A percentile compares a stretch with the other conserved stretches of the same genome.
These are phyloP conservation scores for Mortierella hygrophila DNA, from an alignment of 192 early-diverging fungal species.

Conservation along the genomic window DNA sequence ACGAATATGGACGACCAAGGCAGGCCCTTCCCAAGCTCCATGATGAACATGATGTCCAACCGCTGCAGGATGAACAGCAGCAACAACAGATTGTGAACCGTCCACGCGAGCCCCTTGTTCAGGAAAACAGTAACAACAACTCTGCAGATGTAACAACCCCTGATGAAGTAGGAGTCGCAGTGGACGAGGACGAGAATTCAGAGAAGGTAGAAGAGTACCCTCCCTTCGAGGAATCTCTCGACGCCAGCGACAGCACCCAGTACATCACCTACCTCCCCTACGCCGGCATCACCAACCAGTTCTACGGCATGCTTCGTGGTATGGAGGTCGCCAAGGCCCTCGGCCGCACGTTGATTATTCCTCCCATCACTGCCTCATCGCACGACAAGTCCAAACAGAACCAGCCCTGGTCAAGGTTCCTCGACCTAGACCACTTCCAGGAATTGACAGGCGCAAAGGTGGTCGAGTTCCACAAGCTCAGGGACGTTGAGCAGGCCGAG, in stretches of 20 bases:
- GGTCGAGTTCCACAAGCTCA: conserved; percentile 47
- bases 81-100: not conserved
- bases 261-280: conserved; percentile 50
- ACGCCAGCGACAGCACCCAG: conserved; percentile 14
- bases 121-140: conserved; percentile 2
- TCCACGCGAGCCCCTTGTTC: not conserved
- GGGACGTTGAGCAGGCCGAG: conserved; percentile 30
- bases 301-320: conserved; percentile 54
- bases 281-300: conserved; percentile 56
- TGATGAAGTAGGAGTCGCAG: conserved; percentile 17
- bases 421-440: conserved; percentile 43
- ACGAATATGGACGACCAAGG: conserved; percentile 4
- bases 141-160: conserved; percentile 12
- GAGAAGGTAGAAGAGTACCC: conserved; percentile 9
- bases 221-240: conserved; percentile 43
- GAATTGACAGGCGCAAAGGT: conserved; percentile 52
- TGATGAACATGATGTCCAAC: conserved; percentile 4
- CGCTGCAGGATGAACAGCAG: not conserved
- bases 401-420: conserved; percentile 57
- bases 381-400: conserved; percentile 58
- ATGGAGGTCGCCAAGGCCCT: conserved; percentile 47
- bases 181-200: not conserved
- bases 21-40: not conserved
- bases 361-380: conserved; percentile 49
- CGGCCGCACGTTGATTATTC: conserved; percentile 47